A percentile compares a stretch with the other conserved stretches of the same genome.
Conservation (phyloP, 2,329 filamentous ascomycete species). For the Apiospora koreana region DNA sequence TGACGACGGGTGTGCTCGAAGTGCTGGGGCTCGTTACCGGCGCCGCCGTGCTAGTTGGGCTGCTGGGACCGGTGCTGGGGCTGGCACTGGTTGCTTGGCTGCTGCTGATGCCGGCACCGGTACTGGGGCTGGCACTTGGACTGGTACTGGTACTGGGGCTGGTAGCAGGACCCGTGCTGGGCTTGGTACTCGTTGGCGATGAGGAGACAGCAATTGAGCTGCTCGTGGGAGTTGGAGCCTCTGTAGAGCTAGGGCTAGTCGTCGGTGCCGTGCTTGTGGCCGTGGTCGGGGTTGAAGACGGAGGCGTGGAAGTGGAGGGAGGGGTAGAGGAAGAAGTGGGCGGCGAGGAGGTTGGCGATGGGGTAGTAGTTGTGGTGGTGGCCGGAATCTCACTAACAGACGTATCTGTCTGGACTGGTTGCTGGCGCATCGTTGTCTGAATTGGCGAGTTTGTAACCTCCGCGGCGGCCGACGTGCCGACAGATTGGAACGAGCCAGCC, state of each 20-base stretch:
- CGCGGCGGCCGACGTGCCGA: conserved; percentile 11
- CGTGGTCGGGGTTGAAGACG: conserved; percentile 2
- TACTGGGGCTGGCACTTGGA: conserved; percentile 11
- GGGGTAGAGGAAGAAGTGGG: conserved; percentile 12
- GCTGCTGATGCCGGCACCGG: neutral
- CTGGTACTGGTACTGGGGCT: neutral
- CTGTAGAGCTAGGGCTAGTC: conserved; percentile 14
- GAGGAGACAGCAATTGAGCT: neutral
- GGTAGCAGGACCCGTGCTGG: conserved; percentile 9
- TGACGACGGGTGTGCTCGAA: conserved; percentile 16
- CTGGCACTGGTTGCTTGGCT: conserved; percentile 4
- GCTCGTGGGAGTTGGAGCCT: neutral
- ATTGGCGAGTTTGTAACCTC: conserved; percentile 18
- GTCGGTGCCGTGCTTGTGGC: conserved; percentile 12
- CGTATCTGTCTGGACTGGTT: conserved; percentile 16
- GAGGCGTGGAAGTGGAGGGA: neutral
- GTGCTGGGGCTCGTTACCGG: conserved; percentile 5
- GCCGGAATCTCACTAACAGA: conserved; percentile 2
- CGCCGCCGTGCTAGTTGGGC: neutral
- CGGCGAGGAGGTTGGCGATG: conserved; percentile 18
- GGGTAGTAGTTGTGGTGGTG: conserved; percentile 17
- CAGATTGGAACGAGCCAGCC: neutral
- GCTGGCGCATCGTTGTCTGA: conserved; percentile 21
- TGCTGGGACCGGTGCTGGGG: neutral
- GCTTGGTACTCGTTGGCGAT: neutral